A percentile compares a stretch with the other conserved stretches of the same genome.
Conservation (phyloP, 1,139 yeast genomes). For the Geotrichum carabidarum region DNA sequence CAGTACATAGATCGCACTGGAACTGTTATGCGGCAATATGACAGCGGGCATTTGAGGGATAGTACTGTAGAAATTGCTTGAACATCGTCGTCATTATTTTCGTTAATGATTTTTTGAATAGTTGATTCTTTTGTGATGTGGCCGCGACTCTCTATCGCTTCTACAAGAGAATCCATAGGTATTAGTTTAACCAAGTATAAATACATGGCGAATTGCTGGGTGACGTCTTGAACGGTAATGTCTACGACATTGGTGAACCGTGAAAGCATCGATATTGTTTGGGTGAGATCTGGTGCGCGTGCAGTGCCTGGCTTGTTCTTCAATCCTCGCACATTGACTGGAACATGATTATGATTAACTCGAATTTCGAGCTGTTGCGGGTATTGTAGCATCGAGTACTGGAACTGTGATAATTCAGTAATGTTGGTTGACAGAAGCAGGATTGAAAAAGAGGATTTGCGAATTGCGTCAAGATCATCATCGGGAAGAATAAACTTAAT, state of each 20-base stretch:
- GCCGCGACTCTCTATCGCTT: slow-evolving; percentile 29
- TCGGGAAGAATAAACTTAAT: slow-evolving; percentile 23
- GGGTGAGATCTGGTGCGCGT: slow-evolving; percentile 39
- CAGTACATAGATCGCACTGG: slow-evolving; percentile 41
- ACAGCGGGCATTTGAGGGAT: slow-evolving; percentile 39
- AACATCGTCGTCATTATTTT: slow-evolving; percentile 39
- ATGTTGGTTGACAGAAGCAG: slow-evolving; percentile 26
- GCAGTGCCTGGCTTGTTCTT: slow-evolving; percentile 40
- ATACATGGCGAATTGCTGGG: slow-evolving; percentile 29
- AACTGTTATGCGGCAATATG: slow-evolving; percentile 35
- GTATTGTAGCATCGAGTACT: slow-evolving; percentile 25
- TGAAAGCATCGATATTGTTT: slow-evolving; percentile 14
- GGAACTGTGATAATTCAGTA: slow-evolving; percentile 5
- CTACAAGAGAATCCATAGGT: slow-evolving; percentile 28
- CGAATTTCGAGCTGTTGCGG: slow-evolving; percentile 29
- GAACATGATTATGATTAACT: slow-evolving; percentile 26
- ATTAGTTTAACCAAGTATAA: slow-evolving; percentile 30
- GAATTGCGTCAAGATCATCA: slow-evolving; percentile 14
- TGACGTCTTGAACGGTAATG: slow-evolving; percentile 24
- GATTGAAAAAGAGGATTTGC: slow-evolving; percentile 18
- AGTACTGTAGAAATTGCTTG: slow-evolving; percentile 36
- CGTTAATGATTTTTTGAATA: slow-evolving; percentile 26
- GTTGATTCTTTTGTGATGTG: slow-evolving; percentile 32
- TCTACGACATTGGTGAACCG: slow-evolving; percentile 26
- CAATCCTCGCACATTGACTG: slow-evolving; percentile 36